These are phyloP conservation scores for Entomortierella chlamydospora DNA, from an alignment of 192 early-diverging fungal genomes.

Conservation along the genomic window DNA sequence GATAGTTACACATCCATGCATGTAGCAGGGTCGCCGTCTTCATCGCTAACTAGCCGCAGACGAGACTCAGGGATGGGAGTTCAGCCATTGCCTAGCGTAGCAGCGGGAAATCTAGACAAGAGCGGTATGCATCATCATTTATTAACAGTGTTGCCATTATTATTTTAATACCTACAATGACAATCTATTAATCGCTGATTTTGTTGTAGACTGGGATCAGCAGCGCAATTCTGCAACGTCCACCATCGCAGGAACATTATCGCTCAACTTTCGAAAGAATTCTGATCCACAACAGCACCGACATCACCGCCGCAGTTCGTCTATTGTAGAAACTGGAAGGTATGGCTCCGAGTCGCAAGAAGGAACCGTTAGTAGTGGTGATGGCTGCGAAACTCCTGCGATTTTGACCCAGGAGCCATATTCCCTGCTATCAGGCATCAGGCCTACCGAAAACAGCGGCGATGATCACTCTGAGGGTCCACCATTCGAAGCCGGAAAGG, in stretches of 20 bases:
- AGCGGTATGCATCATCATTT: slow-evolving; percentile 12
- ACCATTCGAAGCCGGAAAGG: background rate
- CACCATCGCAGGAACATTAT: slow-evolving; percentile 25
- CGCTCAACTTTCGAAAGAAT: slow-evolving; percentile 35
- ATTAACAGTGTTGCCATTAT: no score
- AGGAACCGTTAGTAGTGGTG: background rate
- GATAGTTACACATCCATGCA: background rate
- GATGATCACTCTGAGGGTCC: background rate
- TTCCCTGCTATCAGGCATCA: background rate
- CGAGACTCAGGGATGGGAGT: slow-evolving; percentile 3
- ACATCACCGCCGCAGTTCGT: slow-evolving; percentile 1
- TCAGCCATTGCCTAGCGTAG: background rate
- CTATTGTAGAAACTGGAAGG: background rate
- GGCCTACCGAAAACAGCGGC: background rate
- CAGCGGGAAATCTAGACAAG: slow-evolving; percentile 3
- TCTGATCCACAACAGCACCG: slow-evolving; percentile 2
- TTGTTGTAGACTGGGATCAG: slow-evolving; percentile 18
- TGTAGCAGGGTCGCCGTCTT: background rate
- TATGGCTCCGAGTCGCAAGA: background rate
- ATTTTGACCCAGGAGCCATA: background rate
- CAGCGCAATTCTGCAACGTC: slow-evolving; percentile 25
- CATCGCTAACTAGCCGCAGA: slow-evolving; percentile 24
- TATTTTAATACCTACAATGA: no score
- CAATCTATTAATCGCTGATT: background rate
- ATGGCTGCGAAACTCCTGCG: background rate